These are phyloP conservation scores for Gastrolobium bilobum DNA, from an alignment of 306 rosid species.

Conservation along the genomic window DNA sequence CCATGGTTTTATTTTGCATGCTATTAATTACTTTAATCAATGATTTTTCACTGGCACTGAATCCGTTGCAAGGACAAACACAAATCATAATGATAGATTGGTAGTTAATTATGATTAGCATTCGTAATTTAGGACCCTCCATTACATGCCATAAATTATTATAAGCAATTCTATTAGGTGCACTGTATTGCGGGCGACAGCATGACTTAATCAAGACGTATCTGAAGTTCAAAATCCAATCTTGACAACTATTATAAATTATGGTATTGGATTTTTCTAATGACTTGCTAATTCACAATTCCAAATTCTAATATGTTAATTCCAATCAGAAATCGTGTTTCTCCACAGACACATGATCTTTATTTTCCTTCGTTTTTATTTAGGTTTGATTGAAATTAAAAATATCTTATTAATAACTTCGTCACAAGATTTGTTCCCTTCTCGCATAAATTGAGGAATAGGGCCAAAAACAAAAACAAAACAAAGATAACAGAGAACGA, in stretches of 20 bases:
- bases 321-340: too few relatives aligned
- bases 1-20: conserved; percentile 10
- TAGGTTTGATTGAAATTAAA: too few relatives aligned
- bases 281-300: not conserved
- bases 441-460: too few relatives aligned
- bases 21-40: conserved; percentile 6
- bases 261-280: not conserved
- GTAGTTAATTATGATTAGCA: not conserved
- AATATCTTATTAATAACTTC: too few relatives aligned
- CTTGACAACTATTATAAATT: not conserved
- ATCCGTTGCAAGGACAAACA: conserved; percentile 25
- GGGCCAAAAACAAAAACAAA: too few relatives aligned
- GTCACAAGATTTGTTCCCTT: too few relatives aligned
- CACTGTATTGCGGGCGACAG: not conserved
- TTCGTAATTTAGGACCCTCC: conserved; percentile 36
- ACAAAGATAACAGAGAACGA: not conserved
- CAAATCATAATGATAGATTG: conserved; percentile 24
- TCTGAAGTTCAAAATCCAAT: not conserved
- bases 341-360: too few relatives aligned
- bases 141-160: not conserved
- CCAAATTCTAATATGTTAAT: not conserved
- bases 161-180: not conserved
- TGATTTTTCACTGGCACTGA: conserved; percentile 19
- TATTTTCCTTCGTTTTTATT: too few relatives aligned
- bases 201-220: conserved; percentile 29